These are phyloP conservation scores for Phytophthora pistaciae DNA, from an alignment of 352 stramenopile genomes.

Conservation along the genomic window DNA sequence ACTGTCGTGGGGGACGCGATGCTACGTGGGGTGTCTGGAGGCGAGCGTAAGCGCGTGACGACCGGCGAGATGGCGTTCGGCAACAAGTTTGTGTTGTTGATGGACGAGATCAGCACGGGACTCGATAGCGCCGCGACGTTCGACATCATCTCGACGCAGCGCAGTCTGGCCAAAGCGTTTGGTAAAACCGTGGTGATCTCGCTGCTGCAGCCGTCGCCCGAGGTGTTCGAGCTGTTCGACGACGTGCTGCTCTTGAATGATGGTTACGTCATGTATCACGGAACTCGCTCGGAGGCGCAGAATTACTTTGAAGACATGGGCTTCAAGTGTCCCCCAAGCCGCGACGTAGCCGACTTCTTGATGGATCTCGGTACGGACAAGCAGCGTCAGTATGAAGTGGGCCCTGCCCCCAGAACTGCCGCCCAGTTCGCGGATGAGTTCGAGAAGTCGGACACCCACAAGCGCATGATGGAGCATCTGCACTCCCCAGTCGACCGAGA, in stretches of 20 bases:
- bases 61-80: constrained; percentile 31
- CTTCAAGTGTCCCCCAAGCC: constrained; percentile 48
- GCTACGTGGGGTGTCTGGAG: constrained; percentile 60
- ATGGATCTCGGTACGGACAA: constrained; percentile 43
- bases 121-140: constrained; percentile 31
- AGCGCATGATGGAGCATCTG: constrained; percentile 28
- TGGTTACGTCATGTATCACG: constrained; percentile 87
- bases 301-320: constrained; percentile 83
- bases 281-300: constrained; percentile 57
- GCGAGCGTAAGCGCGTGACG: constrained; percentile 57
- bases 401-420: constrained; percentile 1
- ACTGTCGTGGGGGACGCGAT: constrained; percentile 84
- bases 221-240: constrained; percentile 93
- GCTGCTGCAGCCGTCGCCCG: constrained; percentile 88
- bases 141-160: constrained; percentile 46
- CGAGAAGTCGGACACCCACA: constrained; percentile 27
- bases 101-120: constrained; percentile 36
- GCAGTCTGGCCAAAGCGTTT: constrained; percentile 41
- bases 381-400: constrained; percentile 39
- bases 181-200: constrained; percentile 65
- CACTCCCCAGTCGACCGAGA: constrained; percentile 4
- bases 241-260: constrained; percentile 90
- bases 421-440: constrained; percentile 36
- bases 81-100: constrained; percentile 29
- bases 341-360: constrained; percentile 54